Percentiles rank a stretch among this genome's conserved stretches.
Evolutionary conservation across 345 rosid genomes (phyloP).

Genomic region (Eucalyptus erythrocorys): DNA sequence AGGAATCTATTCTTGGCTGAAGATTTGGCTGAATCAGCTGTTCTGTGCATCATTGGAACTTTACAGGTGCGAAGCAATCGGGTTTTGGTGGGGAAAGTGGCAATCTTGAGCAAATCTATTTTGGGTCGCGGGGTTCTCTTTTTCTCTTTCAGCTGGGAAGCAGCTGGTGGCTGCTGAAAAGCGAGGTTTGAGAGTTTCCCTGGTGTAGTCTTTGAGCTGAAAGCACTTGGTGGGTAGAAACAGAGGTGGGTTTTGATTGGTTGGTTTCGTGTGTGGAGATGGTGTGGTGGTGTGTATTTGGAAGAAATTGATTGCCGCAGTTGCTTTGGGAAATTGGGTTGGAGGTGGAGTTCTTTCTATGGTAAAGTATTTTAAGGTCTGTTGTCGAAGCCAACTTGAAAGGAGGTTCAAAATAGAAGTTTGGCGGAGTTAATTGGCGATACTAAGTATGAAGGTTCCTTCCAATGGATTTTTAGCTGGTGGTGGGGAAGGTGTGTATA

Average conservation of each 20-base stretch:
- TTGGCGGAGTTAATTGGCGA: neutral
- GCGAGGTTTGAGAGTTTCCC: neutral
- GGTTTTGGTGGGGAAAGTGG: neutral
- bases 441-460: constrained; percentile 70
- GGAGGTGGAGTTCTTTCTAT: neutral
- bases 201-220: neutral
- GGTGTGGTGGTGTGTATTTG: neutral
- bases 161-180: neutral
- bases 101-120: neutral
- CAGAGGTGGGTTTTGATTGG: neutral
- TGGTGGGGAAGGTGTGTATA: constrained; percentile 54
- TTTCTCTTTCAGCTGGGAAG: neutral
- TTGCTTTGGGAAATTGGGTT: constrained; percentile 1
- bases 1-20: neutral
- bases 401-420: neutral
- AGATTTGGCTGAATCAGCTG: neutral
- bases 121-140: neutral
- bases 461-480: constrained; percentile 63
- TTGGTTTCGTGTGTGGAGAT: neutral
- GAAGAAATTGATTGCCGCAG: neutral
- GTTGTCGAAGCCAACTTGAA: neutral
- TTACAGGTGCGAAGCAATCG: neutral
- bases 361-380: neutral
- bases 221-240: neutral
- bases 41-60: neutral